phyloP scores from a whole-genome alignment of 768 basidiomycete genomes.

The Boletus subparvulus region DNA sequence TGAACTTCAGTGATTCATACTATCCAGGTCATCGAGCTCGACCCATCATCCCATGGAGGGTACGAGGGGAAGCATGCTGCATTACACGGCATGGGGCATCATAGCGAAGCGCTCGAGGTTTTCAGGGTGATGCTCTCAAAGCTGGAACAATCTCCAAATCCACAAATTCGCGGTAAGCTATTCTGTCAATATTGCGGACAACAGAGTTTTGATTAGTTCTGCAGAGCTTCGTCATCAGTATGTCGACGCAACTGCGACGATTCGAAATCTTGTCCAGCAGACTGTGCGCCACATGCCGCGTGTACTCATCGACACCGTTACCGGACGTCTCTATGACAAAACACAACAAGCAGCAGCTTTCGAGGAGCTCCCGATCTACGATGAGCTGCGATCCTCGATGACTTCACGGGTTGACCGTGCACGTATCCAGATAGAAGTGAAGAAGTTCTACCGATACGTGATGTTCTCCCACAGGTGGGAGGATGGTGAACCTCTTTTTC shows the following conservation, averaged over 20 bases:
- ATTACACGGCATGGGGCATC: not conserved
- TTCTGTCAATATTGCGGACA: not conserved
- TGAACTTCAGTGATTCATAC: not conserved
- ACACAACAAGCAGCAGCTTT: slow-evolving; percentile 3
- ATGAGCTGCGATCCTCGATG: slow-evolving; percentile 3
- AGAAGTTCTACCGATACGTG: slow-evolving; percentile 1
- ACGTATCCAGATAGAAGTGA: not conserved
- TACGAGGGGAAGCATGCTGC: not conserved
- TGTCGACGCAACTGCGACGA: not conserved
- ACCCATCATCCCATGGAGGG: not conserved
- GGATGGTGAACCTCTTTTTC: not conserved
- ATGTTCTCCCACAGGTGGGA: slow-evolving; percentile 7
- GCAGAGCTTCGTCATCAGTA: not conserved
- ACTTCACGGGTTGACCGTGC: not conserved
- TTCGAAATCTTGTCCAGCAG: not conserved
- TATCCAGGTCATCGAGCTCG: not conserved
- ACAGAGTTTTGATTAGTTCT: not conserved
- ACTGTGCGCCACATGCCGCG: not conserved
- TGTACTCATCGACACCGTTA: slow-evolving; percentile 1
- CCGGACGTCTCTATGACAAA: slow-evolving; percentile 3
- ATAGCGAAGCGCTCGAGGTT: not conserved
- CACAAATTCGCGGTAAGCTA: not conserved
- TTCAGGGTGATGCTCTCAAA: not conserved
- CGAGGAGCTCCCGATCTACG: not conserved
- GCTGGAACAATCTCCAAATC: not conserved